Evolutionary conservation across 73 alveolate genomes (phyloP).

Genomic region (Symbiodinium pilosum): DNA sequence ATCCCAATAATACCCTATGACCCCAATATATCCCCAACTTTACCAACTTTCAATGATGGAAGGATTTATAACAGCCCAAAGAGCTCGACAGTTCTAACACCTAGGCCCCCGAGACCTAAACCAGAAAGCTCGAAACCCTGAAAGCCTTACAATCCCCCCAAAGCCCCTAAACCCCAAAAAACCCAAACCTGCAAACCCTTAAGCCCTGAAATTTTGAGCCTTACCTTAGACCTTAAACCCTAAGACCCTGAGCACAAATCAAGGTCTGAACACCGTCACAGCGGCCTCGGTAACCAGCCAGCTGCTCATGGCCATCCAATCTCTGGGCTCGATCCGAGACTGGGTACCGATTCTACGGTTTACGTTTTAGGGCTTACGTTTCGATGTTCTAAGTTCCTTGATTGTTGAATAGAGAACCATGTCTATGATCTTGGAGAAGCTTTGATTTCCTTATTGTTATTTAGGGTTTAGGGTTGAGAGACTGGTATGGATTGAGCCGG

Average conservation of each 20-base stretch:
- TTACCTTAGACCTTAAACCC: too few relatives aligned
- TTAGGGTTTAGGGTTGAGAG: neutral
- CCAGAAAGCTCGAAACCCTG: neutral
- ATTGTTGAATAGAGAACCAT: too few relatives aligned
- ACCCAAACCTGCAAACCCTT: too few relatives aligned
- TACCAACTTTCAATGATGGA: neutral
- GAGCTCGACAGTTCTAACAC: neutral
- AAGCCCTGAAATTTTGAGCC: too few relatives aligned
- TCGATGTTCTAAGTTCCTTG: too few relatives aligned
- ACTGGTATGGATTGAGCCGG: neutral
- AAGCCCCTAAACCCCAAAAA: too few relatives aligned
- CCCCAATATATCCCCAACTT: too few relatives aligned
- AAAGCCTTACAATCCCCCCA: neutral
- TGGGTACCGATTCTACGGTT: neutral
- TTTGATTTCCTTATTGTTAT: too few relatives aligned
- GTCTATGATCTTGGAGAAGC: too few relatives aligned
- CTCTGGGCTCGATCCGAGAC: constrained; percentile 55
- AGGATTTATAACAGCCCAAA: too few relatives aligned
- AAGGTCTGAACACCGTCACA: constrained; percentile 73
- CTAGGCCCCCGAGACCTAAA: too few relatives aligned
- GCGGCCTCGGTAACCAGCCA: constrained; percentile 85
- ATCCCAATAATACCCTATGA: too few relatives aligned
- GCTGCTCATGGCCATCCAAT: constrained; percentile 58
- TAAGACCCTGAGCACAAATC: neutral
- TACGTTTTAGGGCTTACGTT: neutral